A percentile compares a stretch with the other conserved stretches of the same genome.
phyloP scores from a whole-genome alignment of 805 yeast species.

The Pichia nakasei region DNA sequence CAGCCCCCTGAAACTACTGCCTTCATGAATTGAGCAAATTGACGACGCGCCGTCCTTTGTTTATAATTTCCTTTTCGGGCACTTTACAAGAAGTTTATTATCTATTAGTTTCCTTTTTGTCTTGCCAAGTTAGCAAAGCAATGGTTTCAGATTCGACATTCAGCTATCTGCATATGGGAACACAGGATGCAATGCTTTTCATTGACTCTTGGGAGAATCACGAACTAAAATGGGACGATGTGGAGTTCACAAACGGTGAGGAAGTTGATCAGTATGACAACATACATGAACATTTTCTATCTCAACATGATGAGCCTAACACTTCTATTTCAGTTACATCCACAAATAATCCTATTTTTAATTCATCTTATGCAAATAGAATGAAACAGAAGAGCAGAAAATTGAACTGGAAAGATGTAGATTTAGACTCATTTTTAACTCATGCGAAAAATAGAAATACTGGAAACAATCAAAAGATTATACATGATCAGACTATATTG shows the following conservation, averaged over 20 bases:
- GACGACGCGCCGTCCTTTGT: no score
- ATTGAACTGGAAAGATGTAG: slow-evolving; percentile 25
- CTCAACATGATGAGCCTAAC: slow-evolving; percentile 22
- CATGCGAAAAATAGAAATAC: slow-evolving; percentile 2
- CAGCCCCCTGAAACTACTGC: no score
- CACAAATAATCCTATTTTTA: slow-evolving; percentile 21
- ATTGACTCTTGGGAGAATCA: slow-evolving; percentile 27
- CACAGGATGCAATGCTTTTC: slow-evolving; percentile 24
- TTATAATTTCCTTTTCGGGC: no score
- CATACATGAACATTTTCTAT: slow-evolving; percentile 21
- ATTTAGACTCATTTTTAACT: not conserved
- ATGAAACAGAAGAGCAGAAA: slow-evolving; percentile 20
- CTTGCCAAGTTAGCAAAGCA: no score
- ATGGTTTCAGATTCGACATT: slow-evolving; percentile 19
- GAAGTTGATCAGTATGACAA: slow-evolving; percentile 15
- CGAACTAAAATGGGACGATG: slow-evolving; percentile 25
- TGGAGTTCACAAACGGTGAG: slow-evolving; percentile 19
- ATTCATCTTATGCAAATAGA: slow-evolving; percentile 21
- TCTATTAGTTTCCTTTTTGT: no score
- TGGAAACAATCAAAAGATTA: slow-evolving; percentile 2
- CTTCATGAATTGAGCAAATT: no score
- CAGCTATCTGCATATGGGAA: slow-evolving; percentile 24
- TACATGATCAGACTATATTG: slow-evolving; percentile 21
- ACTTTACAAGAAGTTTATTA: no score
- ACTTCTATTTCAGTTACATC: slow-evolving; percentile 17